A percentile compares a stretch with the other conserved stretches of the same genome.
These are phyloP conservation scores for Glomus cerebriforme DNA, from an alignment of 192 early-diverging fungal genomes.

Conservation along the genomic window DNA sequence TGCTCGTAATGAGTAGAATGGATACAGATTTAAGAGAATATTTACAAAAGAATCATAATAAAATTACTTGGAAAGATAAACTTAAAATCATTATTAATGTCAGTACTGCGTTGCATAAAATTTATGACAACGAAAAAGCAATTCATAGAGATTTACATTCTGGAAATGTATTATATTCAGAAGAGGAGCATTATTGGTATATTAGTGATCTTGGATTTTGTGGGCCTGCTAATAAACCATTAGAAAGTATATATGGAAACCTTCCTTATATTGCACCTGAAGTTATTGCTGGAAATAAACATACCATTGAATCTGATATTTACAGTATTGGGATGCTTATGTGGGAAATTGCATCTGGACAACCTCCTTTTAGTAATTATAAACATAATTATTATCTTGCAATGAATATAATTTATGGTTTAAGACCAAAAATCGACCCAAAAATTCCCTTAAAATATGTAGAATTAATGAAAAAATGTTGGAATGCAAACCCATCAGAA, in stretches of 20 bases:
- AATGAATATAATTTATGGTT: not conserved
- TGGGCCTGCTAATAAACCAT: not conserved
- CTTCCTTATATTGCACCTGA: not conserved
- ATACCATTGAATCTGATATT: not conserved
- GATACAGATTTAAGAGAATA: not conserved
- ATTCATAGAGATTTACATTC: not conserved
- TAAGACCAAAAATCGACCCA: not conserved
- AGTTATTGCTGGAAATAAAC: not conserved
- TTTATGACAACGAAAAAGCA: not conserved
- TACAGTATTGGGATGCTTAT: not conserved
- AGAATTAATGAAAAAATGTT: not conserved
- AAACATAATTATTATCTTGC: not conserved
- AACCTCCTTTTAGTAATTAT: not conserved
- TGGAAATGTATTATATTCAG: not conserved
- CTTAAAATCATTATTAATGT: not conserved
- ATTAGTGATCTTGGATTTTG: not conserved
- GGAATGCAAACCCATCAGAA: not conserved
- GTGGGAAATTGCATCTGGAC: not conserved
- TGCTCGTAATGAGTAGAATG: not conserved
- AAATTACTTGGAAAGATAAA: not conserved
- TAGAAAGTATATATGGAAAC: not conserved
- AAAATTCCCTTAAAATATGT: not conserved
- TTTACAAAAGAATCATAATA: not conserved
- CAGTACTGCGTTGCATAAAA: not conserved
- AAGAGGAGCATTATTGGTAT: not conserved